Evolutionary conservation across 164 flowering plant genomes (phyloP), one percentile per base, ranked within the genome.

Genomic region (Macadamia tetraphylla): DNA sequence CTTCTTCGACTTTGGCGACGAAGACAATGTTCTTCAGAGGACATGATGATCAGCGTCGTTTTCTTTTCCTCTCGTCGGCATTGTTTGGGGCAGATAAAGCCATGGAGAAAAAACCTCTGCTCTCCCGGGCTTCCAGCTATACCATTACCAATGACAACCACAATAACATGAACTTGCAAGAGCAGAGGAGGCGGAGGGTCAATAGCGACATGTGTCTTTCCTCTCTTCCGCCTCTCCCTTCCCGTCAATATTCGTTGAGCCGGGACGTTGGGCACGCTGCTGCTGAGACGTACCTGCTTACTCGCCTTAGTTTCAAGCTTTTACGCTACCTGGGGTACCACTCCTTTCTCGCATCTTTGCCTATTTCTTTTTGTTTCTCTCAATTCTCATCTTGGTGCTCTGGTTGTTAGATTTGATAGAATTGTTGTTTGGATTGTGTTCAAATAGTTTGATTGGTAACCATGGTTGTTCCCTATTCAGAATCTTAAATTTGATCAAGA

Each of bases 271-370:
- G 73, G 13, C 87, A 80, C 30, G 93, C 84, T 15, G 94, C 90
- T 17, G 70, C 85, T 10, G 92, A 91, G 69, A 86, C 88, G 0
- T 86, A 69, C 67, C 48, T 87, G 71, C 14, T 88, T 58, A 86
- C 92, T 65, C 83, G 92, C 12, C 77, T 87, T 10, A 73, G 83
- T 66, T 76, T 85, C 66, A 83, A 76, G 81, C 81, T 91, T 3
- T 70, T 89, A 68, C 74, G 84, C 2, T 93, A 83, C 75, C 86
- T 91, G 6, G 94, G 97, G 97, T 93, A 85, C 65, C 5, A 44
- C 29, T 35, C 23, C 67, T 60, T 49, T 59, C 30, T 11, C 61
- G 40, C 15, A 55, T 29, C 32, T 43, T 58, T 15, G 53, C 32
- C 63, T 63, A 29, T 71, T 29, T 15, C 46, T 1, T 8, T 46